Evolutionary conservation across 371 early-diverging fungal genomes (phyloP).

Genomic region (Catenaria anguillulae): DNA sequence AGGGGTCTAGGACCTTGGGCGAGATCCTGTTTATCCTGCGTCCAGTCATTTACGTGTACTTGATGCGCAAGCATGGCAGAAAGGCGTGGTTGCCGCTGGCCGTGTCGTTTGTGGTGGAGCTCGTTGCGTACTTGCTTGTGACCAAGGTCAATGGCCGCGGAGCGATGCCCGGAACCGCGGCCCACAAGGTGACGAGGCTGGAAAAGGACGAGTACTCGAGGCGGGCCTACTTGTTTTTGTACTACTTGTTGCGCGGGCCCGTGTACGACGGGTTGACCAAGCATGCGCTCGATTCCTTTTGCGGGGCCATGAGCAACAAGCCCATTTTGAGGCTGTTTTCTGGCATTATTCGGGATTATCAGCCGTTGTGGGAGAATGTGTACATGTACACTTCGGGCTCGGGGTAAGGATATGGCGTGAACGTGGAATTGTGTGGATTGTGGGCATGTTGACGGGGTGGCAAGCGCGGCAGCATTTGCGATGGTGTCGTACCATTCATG

Average conservation of each 20-base stretch:
- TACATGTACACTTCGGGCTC: slow-evolving; percentile 62
- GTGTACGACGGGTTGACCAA: slow-evolving; percentile 66
- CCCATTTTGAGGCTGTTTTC: slow-evolving; percentile 43
- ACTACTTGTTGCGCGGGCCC: slow-evolving; percentile 70
- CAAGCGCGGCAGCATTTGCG: too few relatives aligned
- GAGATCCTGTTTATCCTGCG: slow-evolving; percentile 69
- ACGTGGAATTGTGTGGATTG: too few relatives aligned
- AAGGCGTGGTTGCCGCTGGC: slow-evolving; percentile 77
- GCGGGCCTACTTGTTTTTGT: slow-evolving; percentile 48
- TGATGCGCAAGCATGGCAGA: slow-evolving; percentile 53
- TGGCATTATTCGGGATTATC: slow-evolving; percentile 67
- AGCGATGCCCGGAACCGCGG: background rate
- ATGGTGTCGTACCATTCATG: too few relatives aligned
- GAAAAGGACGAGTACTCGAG: slow-evolving; percentile 65
- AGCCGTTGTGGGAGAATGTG: slow-evolving; percentile 82
- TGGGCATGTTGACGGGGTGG: too few relatives aligned
- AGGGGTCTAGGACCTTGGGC: slow-evolving; percentile 39
- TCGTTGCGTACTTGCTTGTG: slow-evolving; percentile 29
- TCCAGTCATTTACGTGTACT: slow-evolving; percentile 69
- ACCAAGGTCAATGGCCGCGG: background rate
- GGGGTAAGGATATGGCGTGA: too few relatives aligned
- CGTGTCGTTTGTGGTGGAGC: slow-evolving; percentile 56
- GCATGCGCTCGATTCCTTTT: slow-evolving; percentile 29
- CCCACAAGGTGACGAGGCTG: slow-evolving; percentile 21
- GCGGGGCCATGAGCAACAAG: slow-evolving; percentile 35